Evolutionary conservation across 1,139 yeast species (phyloP).

Genomic region (Meyerozyma elateridarum): DNA sequence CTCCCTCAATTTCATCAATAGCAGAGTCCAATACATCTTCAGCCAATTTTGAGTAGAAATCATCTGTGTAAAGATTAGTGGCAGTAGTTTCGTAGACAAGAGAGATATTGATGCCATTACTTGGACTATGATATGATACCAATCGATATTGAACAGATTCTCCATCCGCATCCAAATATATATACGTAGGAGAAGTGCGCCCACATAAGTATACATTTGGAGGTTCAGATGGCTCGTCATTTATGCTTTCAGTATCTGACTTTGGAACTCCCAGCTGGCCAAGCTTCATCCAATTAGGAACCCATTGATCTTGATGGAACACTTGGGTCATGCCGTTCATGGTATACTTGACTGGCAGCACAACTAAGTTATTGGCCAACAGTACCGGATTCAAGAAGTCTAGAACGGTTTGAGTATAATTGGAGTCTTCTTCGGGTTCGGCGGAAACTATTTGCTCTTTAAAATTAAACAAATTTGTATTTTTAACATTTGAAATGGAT

Average conservation of each 20-base stretch:
- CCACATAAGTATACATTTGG: constrained; percentile 30
- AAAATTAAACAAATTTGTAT: constrained; percentile 15
- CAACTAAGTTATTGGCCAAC: constrained; percentile 33
- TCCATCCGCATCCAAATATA: constrained; percentile 19
- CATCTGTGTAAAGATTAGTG: constrained; percentile 17
- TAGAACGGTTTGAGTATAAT: constrained; percentile 17
- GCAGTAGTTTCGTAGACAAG: constrained; percentile 29
- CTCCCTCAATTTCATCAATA: constrained; percentile 20
- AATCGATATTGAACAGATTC: constrained; percentile 21
- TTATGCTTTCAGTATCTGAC: neutral
- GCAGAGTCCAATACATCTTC: constrained; percentile 18
- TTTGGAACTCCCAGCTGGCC: neutral
- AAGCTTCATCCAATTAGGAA: constrained; percentile 4
- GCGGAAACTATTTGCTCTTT: constrained; percentile 6
- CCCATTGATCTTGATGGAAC: neutral
- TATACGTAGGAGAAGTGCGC: constrained; percentile 19
- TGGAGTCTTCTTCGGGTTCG: constrained; percentile 10
- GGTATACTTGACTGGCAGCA: constrained; percentile 37
- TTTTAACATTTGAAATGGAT: constrained; percentile 15
- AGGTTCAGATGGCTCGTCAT: constrained; percentile 12
- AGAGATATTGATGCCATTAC: constrained; percentile 19
- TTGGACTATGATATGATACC: constrained; percentile 19
- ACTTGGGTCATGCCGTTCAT: constrained; percentile 28
- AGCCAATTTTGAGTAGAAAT: constrained; percentile 22
- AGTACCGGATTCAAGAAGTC: constrained; percentile 32